phyloP scores from a whole-genome alignment of 352 stramenopile species.

The Pythium apleroticum region DNA sequence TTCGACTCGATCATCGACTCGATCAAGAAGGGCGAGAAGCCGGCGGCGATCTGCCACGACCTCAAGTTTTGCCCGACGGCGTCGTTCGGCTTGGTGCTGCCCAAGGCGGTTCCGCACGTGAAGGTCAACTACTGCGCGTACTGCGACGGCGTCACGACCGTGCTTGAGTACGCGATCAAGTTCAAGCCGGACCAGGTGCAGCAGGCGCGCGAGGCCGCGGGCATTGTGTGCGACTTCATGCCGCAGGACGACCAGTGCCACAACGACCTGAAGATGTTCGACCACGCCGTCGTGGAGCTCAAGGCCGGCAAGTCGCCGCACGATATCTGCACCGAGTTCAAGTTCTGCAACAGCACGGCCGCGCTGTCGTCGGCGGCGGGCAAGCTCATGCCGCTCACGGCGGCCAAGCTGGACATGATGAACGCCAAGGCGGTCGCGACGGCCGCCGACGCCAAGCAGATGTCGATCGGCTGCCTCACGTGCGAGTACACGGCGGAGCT shows the following conservation, averaged over 20 bases:
- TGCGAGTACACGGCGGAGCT: slow-evolving; percentile 80
- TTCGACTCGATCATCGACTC: slow-evolving; percentile 62
- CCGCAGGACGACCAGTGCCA: slow-evolving; percentile 71
- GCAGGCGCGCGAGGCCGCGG: slow-evolving; percentile 58
- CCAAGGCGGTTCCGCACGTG: neutral
- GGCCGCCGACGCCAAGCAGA: slow-evolving; percentile 31
- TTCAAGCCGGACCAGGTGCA: slow-evolving; percentile 60
- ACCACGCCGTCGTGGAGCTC: slow-evolving; percentile 45
- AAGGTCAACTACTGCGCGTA: slow-evolving; percentile 54
- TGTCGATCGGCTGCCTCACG: slow-evolving; percentile 69
- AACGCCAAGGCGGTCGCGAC: slow-evolving; percentile 31
- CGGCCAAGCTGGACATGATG: slow-evolving; percentile 52
- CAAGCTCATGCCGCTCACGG: slow-evolving; percentile 18
- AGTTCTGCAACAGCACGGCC: slow-evolving; percentile 38
- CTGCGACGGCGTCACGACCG: slow-evolving; percentile 62
- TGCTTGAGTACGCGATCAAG: slow-evolving; percentile 56
- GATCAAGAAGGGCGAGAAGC: slow-evolving; percentile 62
- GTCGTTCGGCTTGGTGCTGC: neutral
- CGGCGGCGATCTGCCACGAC: slow-evolving; percentile 61
- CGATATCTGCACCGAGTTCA: slow-evolving; percentile 52
- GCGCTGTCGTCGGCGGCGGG: neutral
- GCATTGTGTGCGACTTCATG: slow-evolving; percentile 66
- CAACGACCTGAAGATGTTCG: slow-evolving; percentile 65
- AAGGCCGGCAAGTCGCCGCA: slow-evolving; percentile 60
- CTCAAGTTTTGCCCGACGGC: slow-evolving; percentile 51